Conservation (phyloP, 768 basidiomycete species). For the Collybia mongolica region DNA sequence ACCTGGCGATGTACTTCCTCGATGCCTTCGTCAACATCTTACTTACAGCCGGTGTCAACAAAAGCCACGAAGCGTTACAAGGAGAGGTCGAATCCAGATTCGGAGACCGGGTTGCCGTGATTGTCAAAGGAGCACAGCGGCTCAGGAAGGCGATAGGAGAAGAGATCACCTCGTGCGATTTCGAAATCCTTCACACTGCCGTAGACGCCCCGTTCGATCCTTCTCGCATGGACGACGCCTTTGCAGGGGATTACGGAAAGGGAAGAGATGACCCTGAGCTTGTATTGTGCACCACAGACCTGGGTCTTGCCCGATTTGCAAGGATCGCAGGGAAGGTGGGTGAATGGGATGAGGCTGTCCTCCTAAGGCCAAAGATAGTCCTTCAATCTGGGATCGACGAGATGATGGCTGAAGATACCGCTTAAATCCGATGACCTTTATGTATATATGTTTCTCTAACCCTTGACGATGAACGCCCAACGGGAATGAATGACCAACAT, state of each 20-base stretch:
- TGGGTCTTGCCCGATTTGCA: slow-evolving; percentile 45
- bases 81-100: slow-evolving; percentile 42
- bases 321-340: slow-evolving; percentile 36
- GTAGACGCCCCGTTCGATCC: slow-evolving; percentile 41
- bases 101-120: slow-evolving; percentile 35
- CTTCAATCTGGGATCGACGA: slow-evolving; percentile 40
- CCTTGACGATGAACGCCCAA: neutral
- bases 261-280: slow-evolving; percentile 21
- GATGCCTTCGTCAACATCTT: slow-evolving; percentile 42
- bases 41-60: slow-evolving; percentile 32
- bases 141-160: slow-evolving; percentile 60
- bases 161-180: slow-evolving; percentile 54
- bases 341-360: slow-evolving; percentile 46
- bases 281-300: slow-evolving; percentile 56
- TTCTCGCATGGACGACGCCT: slow-evolving; percentile 44
- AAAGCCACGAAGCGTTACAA: slow-evolving; percentile 27
- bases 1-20: slow-evolving; percentile 33
- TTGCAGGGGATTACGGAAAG: slow-evolving; percentile 20
- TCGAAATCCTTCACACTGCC: slow-evolving; percentile 47
- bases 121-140: slow-evolving; percentile 44
- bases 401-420: slow-evolving; percentile 20
- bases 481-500: too few species aligned
- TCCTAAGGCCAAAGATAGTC: slow-evolving; percentile 57
- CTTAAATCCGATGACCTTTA: slow-evolving; percentile 2
- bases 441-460: neutral